Conservation (phyloP, 2,329 filamentous ascomycete genomes). For the Paecilomyces formosus region DNA sequence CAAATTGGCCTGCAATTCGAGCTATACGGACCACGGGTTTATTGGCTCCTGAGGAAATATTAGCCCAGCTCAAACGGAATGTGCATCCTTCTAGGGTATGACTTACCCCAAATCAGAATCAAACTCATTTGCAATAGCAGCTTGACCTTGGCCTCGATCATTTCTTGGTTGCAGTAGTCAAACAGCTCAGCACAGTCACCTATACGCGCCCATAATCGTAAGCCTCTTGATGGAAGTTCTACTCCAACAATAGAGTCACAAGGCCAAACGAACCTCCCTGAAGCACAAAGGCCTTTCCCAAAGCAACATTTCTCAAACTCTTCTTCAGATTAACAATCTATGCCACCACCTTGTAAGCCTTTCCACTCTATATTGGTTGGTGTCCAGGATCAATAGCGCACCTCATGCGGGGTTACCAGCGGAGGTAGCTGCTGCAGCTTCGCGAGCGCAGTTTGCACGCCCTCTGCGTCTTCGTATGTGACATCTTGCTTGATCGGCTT, state of each 20-base stretch:
- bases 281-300: slow-evolving; percentile 85
- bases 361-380: slow-evolving; percentile 5
- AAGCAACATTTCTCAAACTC: slow-evolving; percentile 74
- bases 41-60: slow-evolving; percentile 41
- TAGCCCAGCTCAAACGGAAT: not conserved
- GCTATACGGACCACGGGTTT: slow-evolving; percentile 87
- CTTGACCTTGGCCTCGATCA: slow-evolving; percentile 95
- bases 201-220: slow-evolving; percentile 8
- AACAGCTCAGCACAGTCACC: slow-evolving; percentile 92
- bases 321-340: slow-evolving; percentile 69
- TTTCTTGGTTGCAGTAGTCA: slow-evolving; percentile 82
- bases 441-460: slow-evolving; percentile 30
- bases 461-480: slow-evolving; percentile 35
- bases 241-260: slow-evolving; percentile 48
- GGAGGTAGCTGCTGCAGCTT: slow-evolving; percentile 40
- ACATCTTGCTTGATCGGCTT: slow-evolving; percentile 42
- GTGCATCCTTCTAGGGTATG: slow-evolving; percentile 42
- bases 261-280: slow-evolving; percentile 60
- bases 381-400: slow-evolving; percentile 9
- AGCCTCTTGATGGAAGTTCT: slow-evolving; percentile 83
- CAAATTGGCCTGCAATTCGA: slow-evolving; percentile 95
- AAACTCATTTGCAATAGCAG: slow-evolving; percentile 94
- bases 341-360: slow-evolving; percentile 2
- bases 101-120: slow-evolving; percentile 76
- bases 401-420: slow-evolving; percentile 40